Conservation (phyloP, 495 filamentous ascomycete species). For the Tuber calosporum region DNA sequence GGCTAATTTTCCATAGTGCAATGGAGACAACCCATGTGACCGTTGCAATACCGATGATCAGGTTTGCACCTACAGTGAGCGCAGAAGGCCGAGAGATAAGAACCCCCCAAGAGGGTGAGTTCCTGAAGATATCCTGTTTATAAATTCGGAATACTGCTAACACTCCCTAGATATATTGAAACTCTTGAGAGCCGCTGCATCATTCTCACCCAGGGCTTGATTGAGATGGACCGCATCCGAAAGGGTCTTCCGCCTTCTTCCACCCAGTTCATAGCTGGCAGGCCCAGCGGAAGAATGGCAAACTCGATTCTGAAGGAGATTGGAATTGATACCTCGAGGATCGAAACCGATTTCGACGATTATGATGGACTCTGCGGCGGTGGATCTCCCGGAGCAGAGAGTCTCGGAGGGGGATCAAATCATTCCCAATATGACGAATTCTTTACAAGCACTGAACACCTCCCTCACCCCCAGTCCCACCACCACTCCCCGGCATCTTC, state of each 20-base stretch:
- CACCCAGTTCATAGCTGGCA: slow-evolving; percentile 19
- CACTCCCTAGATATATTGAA: slow-evolving; percentile 24
- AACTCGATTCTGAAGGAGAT: slow-evolving; percentile 38
- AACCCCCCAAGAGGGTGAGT: slow-evolving; percentile 59
- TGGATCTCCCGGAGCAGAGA: slow-evolving; percentile 1
- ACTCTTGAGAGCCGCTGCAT: slow-evolving; percentile 35
- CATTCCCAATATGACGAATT: slow-evolving; percentile 1
- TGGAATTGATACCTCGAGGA: slow-evolving; percentile 31
- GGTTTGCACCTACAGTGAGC: slow-evolving; percentile 57
- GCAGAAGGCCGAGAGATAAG: slow-evolving; percentile 58
- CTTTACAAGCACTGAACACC: not conserved
- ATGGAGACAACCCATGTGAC: slow-evolving; percentile 55
- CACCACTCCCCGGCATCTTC: slow-evolving; percentile 3
- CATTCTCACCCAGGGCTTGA: slow-evolving; percentile 31
- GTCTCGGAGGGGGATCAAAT: not conserved
- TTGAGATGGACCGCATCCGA: slow-evolving; percentile 29
- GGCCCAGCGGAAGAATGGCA: slow-evolving; percentile 27
- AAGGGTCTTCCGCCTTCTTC: slow-evolving; percentile 27
- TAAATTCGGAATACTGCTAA: slow-evolving; percentile 1
- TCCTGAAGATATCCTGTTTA: slow-evolving; percentile 18
- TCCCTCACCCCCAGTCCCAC: not conserved
- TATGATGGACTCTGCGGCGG: slow-evolving; percentile 17
- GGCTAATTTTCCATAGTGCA: slow-evolving; percentile 48
- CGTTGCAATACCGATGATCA: slow-evolving; percentile 56
- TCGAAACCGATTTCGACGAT: slow-evolving; percentile 35